A percentile compares a stretch with the other conserved stretches of the same genome.
phyloP scores from a whole-genome alignment of 129 eudicot genomes.

The Chrysanthemum seticuspe region DNA sequence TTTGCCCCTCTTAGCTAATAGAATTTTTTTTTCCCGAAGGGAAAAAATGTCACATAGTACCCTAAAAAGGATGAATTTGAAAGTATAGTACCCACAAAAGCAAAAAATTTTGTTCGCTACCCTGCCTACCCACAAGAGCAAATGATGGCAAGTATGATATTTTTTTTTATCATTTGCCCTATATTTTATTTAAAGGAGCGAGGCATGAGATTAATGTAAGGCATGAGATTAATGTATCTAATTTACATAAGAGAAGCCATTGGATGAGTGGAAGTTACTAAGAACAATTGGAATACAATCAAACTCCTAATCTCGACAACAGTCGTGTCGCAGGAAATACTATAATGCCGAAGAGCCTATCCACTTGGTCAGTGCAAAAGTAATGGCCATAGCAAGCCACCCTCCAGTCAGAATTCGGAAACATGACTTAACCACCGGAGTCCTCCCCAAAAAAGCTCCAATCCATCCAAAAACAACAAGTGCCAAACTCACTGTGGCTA shows the following conservation, averaged over 20 bases:
- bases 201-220: not conserved
- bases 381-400: conserved; percentile 42
- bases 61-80: no score
- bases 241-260: not conserved
- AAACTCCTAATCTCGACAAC: not conserved
- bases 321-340: not conserved
- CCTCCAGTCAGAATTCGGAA: conserved; percentile 32
- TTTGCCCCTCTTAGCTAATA: no score
- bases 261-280: not conserved
- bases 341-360: conserved; percentile 26
- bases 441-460: conserved; percentile 28
- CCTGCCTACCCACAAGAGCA: no score
- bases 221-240: not conserved
- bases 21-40: no score
- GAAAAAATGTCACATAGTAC: no score
- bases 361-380: conserved; percentile 31
- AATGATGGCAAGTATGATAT: no score
- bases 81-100: no score
- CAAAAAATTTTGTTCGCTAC: no score
- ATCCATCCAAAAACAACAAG: conserved; percentile 29
- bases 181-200: not conserved
- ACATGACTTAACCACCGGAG: conserved; percentile 26
- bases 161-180: no score
- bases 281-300: not conserved
- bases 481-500: conserved; percentile 35